Percentiles rank a stretch among this genome's conserved stretches.
These are phyloP conservation scores for Pleurostoma richardsiae DNA, from an alignment of 2,329 filamentous ascomycete genomes.

Conservation along the genomic window DNA sequence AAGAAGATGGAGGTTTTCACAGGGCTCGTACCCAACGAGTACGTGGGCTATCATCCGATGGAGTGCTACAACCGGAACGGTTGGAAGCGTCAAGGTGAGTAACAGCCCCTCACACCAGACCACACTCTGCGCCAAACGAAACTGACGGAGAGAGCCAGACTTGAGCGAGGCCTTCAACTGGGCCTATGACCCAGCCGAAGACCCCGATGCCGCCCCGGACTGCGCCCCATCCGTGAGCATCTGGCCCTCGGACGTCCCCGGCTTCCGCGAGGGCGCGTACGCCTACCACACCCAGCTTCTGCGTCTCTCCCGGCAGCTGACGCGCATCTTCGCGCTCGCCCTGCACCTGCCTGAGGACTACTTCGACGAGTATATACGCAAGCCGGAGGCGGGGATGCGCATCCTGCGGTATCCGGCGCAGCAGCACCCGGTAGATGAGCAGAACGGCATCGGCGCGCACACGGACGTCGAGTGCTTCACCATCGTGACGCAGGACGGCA, in stretches of 20 bases:
- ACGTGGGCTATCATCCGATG: conserved; percentile 27
- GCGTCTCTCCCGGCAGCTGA: conserved; percentile 27
- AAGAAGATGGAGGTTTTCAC: conserved; percentile 43
- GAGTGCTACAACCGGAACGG: conserved; percentile 31
- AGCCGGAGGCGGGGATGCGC: conserved; percentile 25
- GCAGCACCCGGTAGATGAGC: conserved; percentile 12
- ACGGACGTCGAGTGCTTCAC: conserved; percentile 45
- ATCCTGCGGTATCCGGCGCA: conserved; percentile 15
- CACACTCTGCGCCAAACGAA: conserved; percentile 3
- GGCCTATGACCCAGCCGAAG: conserved; percentile 22
- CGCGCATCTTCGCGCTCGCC: conserved; percentile 32
- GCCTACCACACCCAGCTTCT: conserved; percentile 28
- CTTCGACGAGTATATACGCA: conserved; percentile 28
- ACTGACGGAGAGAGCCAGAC: conserved; percentile 13
- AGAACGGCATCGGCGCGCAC: conserved; percentile 34
- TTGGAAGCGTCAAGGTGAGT: conserved; percentile 26
- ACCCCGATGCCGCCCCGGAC: conserved; percentile 19
- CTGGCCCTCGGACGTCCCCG: conserved; percentile 22
- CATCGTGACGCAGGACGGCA: conserved; percentile 36
- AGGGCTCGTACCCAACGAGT: conserved; percentile 25
- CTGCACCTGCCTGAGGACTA: conserved; percentile 30
- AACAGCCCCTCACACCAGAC: neutral
- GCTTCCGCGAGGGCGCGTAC: conserved; percentile 27
- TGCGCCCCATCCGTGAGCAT: conserved; percentile 16
- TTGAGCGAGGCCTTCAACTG: conserved; percentile 27